Percentiles rank a stretch among this genome's conserved stretches.
phyloP scores from a whole-genome alignment of 306 rosid genomes.

The Ormosia semicastrata region DNA sequence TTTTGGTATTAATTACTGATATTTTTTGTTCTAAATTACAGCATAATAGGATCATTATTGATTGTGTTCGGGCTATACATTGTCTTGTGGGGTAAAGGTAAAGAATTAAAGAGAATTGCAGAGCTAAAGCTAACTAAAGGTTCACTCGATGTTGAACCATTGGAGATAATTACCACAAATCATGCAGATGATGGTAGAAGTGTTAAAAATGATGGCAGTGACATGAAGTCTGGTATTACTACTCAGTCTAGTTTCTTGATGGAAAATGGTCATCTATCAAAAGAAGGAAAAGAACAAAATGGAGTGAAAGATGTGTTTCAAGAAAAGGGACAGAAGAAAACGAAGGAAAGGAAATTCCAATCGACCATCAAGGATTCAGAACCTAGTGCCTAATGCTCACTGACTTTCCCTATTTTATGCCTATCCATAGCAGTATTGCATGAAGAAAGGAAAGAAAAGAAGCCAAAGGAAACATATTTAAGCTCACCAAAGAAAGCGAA shows the following conservation, averaged over 20 bases:
- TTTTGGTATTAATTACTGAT: neutral
- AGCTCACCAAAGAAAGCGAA: neutral
- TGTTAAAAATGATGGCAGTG: neutral
- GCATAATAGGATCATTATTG: slow-evolving; percentile 27
- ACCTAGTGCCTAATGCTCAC: neutral
- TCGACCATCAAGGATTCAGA: neutral
- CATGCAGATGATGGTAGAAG: neutral
- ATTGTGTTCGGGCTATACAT: slow-evolving; percentile 23
- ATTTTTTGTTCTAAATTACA: neutral
- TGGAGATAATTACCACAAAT: neutral
- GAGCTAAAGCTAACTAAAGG: neutral
- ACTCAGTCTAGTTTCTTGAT: neutral
- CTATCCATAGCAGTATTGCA: neutral
- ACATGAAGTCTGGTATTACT: too few relatives aligned
- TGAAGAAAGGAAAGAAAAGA: neutral
- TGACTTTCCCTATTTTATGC: neutral
- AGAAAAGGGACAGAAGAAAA: neutral
- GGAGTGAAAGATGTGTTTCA: neutral
- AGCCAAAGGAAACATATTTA: neutral
- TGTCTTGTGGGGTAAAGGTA: slow-evolving; percentile 36
- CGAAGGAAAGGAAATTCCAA: neutral
- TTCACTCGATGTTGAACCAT: neutral
- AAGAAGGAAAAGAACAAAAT: neutral
- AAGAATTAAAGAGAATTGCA: neutral
- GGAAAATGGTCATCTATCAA: neutral